A percentile compares a stretch with the other conserved stretches of the same genome.
Conservation (phyloP, 768 basidiomycete species). For the Agrocybe pediades region DNA sequence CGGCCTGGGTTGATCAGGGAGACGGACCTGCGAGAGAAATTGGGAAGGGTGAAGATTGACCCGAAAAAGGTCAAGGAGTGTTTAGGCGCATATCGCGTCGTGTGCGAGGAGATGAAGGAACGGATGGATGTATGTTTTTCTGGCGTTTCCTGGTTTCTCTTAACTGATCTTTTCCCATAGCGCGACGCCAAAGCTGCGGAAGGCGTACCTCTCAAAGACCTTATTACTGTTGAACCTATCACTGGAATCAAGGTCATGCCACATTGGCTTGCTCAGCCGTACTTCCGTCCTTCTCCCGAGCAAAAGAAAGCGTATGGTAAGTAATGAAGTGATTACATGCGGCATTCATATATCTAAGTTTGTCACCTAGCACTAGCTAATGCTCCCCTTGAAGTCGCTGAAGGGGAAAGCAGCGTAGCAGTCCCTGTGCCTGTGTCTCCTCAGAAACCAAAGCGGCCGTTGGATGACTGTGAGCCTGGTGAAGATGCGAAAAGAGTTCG, state of each 20-base stretch:
- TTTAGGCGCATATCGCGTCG: slow-evolving; percentile 33
- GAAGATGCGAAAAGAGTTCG: background rate
- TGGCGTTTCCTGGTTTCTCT: slow-evolving; percentile 3
- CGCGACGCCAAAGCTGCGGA: slow-evolving; percentile 46
- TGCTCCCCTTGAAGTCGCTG: slow-evolving; percentile 36
- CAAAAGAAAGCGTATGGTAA: slow-evolving; percentile 25
- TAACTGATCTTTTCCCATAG: slow-evolving; percentile 28
- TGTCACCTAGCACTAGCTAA: slow-evolving; percentile 24
- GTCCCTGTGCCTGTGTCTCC: background rate
- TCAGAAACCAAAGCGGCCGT: background rate
- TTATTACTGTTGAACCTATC: slow-evolving; percentile 32
- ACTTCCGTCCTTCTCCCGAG: slow-evolving; percentile 48
- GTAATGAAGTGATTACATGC: background rate
- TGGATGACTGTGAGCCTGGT: background rate
- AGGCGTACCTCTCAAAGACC: slow-evolving; percentile 26
- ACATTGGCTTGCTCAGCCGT: slow-evolving; percentile 62
- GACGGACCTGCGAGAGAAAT: slow-evolving; percentile 69
- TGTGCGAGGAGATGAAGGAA: slow-evolving; percentile 29
- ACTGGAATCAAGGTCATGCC: slow-evolving; percentile 41
- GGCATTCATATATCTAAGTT: background rate
- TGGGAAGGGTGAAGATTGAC: slow-evolving; percentile 50
- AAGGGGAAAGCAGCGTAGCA: background rate
- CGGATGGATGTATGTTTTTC: slow-evolving; percentile 24
- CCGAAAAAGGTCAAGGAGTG: slow-evolving; percentile 28
- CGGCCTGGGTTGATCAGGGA: slow-evolving; percentile 71